Evolutionary conservation across 1,139 yeast species (phyloP).

Genomic region (Sugiyamaella grinbergsii): DNA sequence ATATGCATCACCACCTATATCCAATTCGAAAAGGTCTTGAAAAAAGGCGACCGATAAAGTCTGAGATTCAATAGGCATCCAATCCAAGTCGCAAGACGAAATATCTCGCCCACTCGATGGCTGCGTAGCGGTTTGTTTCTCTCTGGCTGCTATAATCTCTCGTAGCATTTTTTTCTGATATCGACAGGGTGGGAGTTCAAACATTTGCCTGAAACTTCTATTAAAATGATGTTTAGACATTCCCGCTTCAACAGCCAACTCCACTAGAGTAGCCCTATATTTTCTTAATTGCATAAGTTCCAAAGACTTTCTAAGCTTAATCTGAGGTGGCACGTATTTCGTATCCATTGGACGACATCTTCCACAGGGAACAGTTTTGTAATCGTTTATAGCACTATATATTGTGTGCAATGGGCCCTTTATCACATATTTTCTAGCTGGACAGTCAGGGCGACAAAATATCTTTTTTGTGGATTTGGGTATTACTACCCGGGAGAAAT

Average conservation of each 20-base stretch:
- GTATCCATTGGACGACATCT: slow-evolving; percentile 27
- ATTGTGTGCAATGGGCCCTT: neutral
- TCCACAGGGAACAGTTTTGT: slow-evolving; percentile 23
- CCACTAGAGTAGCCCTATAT: slow-evolving; percentile 4
- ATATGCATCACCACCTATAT: no score
- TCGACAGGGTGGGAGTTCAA: slow-evolving; percentile 22
- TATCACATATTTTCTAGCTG: slow-evolving; percentile 20
- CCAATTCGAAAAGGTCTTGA: no score
- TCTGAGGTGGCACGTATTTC: slow-evolving; percentile 1
- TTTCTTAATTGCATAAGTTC: slow-evolving; percentile 1
- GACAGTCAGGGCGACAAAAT: slow-evolving; percentile 29
- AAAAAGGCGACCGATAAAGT: no score
- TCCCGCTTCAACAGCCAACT: slow-evolving; percentile 16
- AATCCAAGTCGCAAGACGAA: no score
- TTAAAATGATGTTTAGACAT: slow-evolving; percentile 27
- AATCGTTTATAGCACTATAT: slow-evolving; percentile 13
- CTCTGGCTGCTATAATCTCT: neutral
- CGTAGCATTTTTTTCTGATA: slow-evolving; percentile 10
- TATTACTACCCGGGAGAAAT: neutral
- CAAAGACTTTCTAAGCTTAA: neutral
- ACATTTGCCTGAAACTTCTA: slow-evolving; percentile 24
- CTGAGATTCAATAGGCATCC: no score
- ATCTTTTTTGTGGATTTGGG: slow-evolving; percentile 6
- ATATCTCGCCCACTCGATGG: no score
- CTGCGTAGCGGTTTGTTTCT: no score